Conservation (phyloP, 805 yeast species). For the Pichia exigua region DNA sequence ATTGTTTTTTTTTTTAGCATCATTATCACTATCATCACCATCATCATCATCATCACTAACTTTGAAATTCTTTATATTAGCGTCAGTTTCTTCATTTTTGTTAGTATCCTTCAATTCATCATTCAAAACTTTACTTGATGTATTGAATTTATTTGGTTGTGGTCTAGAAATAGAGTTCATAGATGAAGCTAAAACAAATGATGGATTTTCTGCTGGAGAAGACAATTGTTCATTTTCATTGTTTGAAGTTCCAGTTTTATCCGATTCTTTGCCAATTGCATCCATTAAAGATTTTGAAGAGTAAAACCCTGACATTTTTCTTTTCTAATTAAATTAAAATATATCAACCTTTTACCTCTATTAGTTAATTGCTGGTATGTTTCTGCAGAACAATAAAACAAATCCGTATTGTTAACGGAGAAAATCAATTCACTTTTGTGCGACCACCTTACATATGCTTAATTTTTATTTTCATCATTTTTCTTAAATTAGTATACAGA, state of each 20-base stretch:
- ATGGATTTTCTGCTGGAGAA: not conserved
- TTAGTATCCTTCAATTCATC: not conserved
- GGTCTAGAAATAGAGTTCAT: not conserved
- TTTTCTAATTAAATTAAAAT: not conserved
- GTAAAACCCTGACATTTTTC: not conserved
- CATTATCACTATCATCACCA: not conserved
- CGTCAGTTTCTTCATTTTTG: not conserved
- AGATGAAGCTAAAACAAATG: not conserved
- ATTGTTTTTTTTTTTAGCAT: not conserved
- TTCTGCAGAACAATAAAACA: not conserved
- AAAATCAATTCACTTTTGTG: not conserved
- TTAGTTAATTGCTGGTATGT: not conserved
- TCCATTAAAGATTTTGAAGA: conserved; percentile 4
- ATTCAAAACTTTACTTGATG: not conserved
- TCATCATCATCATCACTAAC: not conserved
- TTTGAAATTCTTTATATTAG: not conserved
- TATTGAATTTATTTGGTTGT: not conserved
- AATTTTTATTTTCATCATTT: not conserved
- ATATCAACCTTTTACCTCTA: not conserved
- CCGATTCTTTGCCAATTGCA: not conserved
- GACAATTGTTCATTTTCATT: not conserved
- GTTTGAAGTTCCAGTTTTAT: not conserved
- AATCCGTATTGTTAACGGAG: no score
- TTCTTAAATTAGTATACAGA: no score
- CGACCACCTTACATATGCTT: not conserved